Base-by-base conservation (phyloP, 768 basidiomycete species). In the Phaffia tasmanica region DNA sequence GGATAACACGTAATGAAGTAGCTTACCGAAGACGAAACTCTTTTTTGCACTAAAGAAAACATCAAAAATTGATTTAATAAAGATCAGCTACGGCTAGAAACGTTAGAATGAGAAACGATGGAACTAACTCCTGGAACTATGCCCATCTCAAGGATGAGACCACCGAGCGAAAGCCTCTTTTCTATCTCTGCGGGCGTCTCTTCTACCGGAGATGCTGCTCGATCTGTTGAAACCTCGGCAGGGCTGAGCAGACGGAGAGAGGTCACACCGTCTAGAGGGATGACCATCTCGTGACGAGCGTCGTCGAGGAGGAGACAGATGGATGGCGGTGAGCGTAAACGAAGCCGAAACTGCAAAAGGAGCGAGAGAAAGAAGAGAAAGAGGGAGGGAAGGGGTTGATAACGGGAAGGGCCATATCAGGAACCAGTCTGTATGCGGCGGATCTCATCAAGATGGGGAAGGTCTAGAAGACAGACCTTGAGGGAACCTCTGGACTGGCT, bases 251-350 rank as follows among this genome's bases (percentile, higher is more conserved):
- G 29, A 4, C 51, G 59, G 9, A 67, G 66, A 7, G 66, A 67
- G 29, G 66, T 62, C 46, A 67, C 51, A 29, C 23, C 48, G 21
- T 25, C 25, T 21, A 67, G 55, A 6, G 66, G 66, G 42, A 67
- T 56, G 60, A 67, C 58, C 25, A 67, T 62, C 55, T 67, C 66
- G 47, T 67, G 66, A 9, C 51, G n/a, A 30, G 58, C 53, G 32
- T 62, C 66, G 60, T 67, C 66, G 42, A 67, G 53, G 7, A 67
- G 61, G 9, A 67, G 53, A 35, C 66, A 67, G 30, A 67, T 55
- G 27, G 60, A 62, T 21, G 66, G 60, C 11, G 66, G 66, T 14
- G 53, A 48, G 0, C 66, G 32, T 23, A 60, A 49, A 2, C 66
- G 51, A 32, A 67, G 53, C 8, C 66, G 66, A 42, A 67, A 67